Evolutionary conservation across 2,329 filamentous ascomycete genomes (phyloP).

Genomic region (Calycina herbarum): DNA sequence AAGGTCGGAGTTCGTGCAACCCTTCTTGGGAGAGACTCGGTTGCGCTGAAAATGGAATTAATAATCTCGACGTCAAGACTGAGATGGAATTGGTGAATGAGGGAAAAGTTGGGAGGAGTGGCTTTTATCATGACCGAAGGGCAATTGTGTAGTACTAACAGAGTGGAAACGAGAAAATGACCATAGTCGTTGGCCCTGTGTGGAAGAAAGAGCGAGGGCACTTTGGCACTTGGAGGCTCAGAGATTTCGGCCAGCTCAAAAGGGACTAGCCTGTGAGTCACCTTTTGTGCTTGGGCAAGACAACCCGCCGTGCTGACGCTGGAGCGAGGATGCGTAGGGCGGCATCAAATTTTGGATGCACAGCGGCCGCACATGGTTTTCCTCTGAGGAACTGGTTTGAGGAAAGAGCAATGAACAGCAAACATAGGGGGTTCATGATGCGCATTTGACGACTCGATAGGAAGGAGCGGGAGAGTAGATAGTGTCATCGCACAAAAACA

Average conservation of each 20-base stretch:
- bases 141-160: background rate
- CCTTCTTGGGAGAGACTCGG: background rate
- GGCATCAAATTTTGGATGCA: background rate
- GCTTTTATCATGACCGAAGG: background rate
- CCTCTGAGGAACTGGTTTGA: background rate
- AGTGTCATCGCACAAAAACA: background rate
- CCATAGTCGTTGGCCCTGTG: background rate
- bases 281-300: background rate
- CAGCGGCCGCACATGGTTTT: no score
- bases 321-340: background rate
- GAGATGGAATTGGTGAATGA: background rate
- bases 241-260: background rate
- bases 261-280: conserved; percentile 1
- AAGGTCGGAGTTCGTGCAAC: background rate
- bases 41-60: background rate
- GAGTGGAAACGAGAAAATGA: background rate
- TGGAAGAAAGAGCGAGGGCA: background rate
- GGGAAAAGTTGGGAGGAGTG: background rate
- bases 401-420: background rate
- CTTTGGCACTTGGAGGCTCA: background rate
- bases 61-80: background rate
- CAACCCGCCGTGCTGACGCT: background rate
- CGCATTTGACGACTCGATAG: background rate
- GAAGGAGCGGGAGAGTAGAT: background rate
- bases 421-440: background rate